A percentile compares a stretch with the other conserved stretches of the same genome.
Conservation (phyloP, 441 rosid species). For the Erysimum cheiri region DNA sequence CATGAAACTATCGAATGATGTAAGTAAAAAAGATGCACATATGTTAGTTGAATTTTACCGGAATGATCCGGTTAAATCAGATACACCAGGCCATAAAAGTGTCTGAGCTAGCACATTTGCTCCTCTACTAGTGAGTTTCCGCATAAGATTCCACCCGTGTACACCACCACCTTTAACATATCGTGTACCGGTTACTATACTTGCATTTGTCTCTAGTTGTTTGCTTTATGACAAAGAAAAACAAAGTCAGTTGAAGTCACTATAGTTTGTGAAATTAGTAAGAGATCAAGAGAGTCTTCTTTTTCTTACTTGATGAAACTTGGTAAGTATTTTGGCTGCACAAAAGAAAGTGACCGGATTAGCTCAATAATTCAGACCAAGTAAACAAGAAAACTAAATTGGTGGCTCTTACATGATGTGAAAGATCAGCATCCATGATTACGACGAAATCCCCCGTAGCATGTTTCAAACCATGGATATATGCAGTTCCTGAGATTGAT, state of each 20-base stretch:
- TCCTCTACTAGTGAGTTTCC: slow-evolving; percentile 97
- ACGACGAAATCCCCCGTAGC: slow-evolving; percentile 92
- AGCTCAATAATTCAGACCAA: slow-evolving; percentile 9
- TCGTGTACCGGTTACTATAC: slow-evolving; percentile 94
- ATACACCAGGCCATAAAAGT: slow-evolving; percentile 97
- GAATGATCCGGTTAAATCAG: slow-evolving; percentile 96
- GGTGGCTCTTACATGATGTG: slow-evolving; percentile 84
- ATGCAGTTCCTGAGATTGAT: slow-evolving; percentile 81
- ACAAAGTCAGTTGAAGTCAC: background rate
- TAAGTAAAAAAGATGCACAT: slow-evolving; percentile 1
- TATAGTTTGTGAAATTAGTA: background rate
- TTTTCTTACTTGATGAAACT: slow-evolving; percentile 84
- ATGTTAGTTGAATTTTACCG: slow-evolving; percentile 53
- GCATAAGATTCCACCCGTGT: slow-evolving; percentile 98
- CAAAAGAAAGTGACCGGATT: slow-evolving; percentile 37
- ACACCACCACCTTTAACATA: slow-evolving; percentile 93
- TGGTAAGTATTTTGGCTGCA: slow-evolving; percentile 96
- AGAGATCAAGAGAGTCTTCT: slow-evolving; percentile 39
- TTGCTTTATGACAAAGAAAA: slow-evolving; percentile 56
- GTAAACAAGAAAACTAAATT: slow-evolving; percentile 2
- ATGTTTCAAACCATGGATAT: slow-evolving; percentile 89
- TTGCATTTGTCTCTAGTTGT: slow-evolving; percentile 89
- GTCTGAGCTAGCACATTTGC: slow-evolving; percentile 99
- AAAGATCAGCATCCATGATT: slow-evolving; percentile 98
- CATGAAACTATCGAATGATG: slow-evolving; percentile 9